Evolutionary conservation across 805 yeast genomes (phyloP), one percentile per base, ranked within the genome.

Genomic region (Kodamaea leandrae): DNA sequence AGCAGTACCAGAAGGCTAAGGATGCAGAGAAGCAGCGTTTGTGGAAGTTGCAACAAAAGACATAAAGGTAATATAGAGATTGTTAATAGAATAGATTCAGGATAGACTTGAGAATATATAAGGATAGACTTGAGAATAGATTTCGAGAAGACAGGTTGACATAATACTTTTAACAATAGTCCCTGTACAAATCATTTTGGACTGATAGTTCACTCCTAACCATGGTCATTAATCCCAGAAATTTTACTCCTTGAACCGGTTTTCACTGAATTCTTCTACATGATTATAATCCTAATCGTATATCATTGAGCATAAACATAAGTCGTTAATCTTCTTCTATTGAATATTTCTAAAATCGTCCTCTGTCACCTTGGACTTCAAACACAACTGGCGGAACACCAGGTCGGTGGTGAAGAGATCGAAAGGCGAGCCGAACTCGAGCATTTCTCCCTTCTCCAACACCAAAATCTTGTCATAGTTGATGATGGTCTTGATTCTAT

Each of bases 401-500:
- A 82, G 74, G 25, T 68, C 68, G 25, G 69, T 60, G 42, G 75
- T 23, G 50, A 82, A 70, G 44, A 87, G 72, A 5, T 72, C 72
- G 53, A 69, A 73, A 2, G 96, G 96, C 36, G 77, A 75, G 45
- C 83, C 96, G 50, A 74, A 84, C 59, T 87, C 95, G 29, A 74
- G 75, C 4, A 83, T 77, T 52, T 76, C 76, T 45, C 96, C 96
- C 32, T 83, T 78, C 52, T 86, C 95, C 77, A 87, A 74, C 4
- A 87, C 95, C 48, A 88, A 64, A 42, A 87, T 84, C 61, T 80
- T 76, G 55, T 87, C 96, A 49, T 85, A 84, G 50, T 79, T 77
- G 39, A 82, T 65, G 48, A 84, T 84, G 0, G 91, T 82, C 46
- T 81, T 76, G 63, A 89, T 70, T 47, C 96, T 70, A 60, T 88